phyloP scores from a whole-genome alignment of 164 flowering plant species.

The Liquidambar formosana region DNA sequence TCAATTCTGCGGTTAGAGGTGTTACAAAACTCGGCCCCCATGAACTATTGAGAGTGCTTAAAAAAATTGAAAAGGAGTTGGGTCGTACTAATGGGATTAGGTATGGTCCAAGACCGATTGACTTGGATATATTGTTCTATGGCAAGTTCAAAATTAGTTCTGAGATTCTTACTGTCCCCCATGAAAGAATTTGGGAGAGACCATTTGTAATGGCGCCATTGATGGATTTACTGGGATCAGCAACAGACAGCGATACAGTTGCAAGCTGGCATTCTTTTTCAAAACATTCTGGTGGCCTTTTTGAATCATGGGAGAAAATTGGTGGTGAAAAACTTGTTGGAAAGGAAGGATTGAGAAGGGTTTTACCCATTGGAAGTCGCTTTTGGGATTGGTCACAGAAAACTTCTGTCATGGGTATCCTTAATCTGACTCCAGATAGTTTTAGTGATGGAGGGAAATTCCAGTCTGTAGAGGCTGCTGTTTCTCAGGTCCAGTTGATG shows the following conservation, averaged over 20 bases:
- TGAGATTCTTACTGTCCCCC: slow-evolving; percentile 76
- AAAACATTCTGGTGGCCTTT: slow-evolving; percentile 49
- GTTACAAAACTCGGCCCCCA: slow-evolving; percentile 74
- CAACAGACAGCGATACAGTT: slow-evolving; percentile 57
- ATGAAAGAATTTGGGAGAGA: slow-evolving; percentile 92
- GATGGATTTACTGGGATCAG: slow-evolving; percentile 75
- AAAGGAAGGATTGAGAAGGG: slow-evolving; percentile 71
- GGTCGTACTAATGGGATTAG: slow-evolving; percentile 83
- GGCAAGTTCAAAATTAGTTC: slow-evolving; percentile 68
- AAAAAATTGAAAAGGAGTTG: slow-evolving; percentile 80
- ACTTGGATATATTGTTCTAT: slow-evolving; percentile 86
- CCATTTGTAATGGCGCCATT: slow-evolving; percentile 95
- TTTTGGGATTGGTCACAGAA: slow-evolving; percentile 83
- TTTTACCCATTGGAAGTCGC: slow-evolving; percentile 64
- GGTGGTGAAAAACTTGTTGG: slow-evolving; percentile 83
- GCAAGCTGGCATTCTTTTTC: slow-evolving; percentile 81
- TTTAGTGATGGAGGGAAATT: slow-evolving; percentile 94
- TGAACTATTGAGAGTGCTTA: slow-evolving; percentile 64
- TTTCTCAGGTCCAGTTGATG: slow-evolving; percentile 69
- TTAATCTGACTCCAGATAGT: slow-evolving; percentile 92
- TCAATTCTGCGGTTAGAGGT: slow-evolving; percentile 90
- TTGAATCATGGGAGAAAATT: slow-evolving; percentile 70
- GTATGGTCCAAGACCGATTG: slow-evolving; percentile 96
- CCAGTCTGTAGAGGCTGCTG: slow-evolving; percentile 61
- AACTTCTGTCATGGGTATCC: slow-evolving; percentile 84